Evolutionary conservation across 352 stramenopile species (phyloP).

Genomic region (Phytophthora chlamydospora): DNA sequence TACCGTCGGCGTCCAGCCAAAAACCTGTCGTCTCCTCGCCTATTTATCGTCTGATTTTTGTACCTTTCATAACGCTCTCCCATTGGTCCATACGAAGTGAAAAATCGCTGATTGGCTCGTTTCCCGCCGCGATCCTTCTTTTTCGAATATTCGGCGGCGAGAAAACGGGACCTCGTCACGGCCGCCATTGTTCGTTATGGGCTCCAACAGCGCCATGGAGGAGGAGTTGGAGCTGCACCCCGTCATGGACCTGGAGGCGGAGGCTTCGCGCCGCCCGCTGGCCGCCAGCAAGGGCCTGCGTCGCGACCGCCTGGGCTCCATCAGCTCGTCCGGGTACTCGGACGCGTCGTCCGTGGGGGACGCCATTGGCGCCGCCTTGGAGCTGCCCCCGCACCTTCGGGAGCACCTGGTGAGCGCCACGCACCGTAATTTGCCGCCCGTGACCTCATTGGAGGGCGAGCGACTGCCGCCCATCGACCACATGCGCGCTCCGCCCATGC

Average conservation of each 20-base stretch:
- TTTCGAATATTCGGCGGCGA: constrained; percentile 39
- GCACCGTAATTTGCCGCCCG: constrained; percentile 33
- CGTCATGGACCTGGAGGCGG: constrained; percentile 46
- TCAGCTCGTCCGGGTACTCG: constrained; percentile 49
- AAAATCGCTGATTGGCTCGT: constrained; percentile 31
- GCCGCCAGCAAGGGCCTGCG: constrained; percentile 40
- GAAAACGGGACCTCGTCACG: constrained; percentile 9
- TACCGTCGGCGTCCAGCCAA: too few relatives aligned
- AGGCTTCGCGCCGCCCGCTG: constrained; percentile 34
- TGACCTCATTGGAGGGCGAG: constrained; percentile 49
- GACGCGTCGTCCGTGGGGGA: constrained; percentile 43
- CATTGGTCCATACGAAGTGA: constrained; percentile 18
- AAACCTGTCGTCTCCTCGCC: constrained; percentile 17
- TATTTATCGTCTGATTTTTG: constrained; percentile 20
- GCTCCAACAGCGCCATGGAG: constrained; percentile 54
- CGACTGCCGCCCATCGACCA: constrained; percentile 67
- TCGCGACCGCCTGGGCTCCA: constrained; percentile 42
- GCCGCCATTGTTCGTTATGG: constrained; percentile 24
- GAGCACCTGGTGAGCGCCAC: constrained; percentile 63
- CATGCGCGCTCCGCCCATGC: constrained; percentile 57
- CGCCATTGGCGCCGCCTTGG: constrained; percentile 35
- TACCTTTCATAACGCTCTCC: constrained; percentile 1
- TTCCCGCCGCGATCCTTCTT: constrained; percentile 19
- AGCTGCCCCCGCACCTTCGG: constrained; percentile 62
- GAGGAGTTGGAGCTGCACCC: constrained; percentile 51